Conservation (phyloP, 192 early-diverging fungal species). For the Podila epigama region DNA sequence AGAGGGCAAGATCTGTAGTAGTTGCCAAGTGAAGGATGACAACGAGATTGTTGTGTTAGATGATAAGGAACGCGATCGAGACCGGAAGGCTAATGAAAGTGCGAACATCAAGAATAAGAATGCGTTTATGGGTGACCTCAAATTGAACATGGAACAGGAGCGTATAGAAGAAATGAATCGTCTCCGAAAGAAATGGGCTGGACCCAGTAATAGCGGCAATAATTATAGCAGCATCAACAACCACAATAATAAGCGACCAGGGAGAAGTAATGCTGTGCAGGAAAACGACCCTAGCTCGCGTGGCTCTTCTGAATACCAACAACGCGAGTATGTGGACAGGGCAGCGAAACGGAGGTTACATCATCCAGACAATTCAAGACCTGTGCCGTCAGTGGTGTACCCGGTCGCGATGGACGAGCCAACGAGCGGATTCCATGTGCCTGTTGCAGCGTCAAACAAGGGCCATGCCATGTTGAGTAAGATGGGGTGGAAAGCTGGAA, state of each 20-base stretch:
- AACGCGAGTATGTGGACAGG: conserved; percentile 26
- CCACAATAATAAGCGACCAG: not conserved
- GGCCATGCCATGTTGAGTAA: conserved; percentile 64
- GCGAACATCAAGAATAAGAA: not conserved
- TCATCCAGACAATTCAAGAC: conserved; percentile 28
- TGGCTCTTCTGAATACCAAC: not conserved
- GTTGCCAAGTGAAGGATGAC: conserved; percentile 60
- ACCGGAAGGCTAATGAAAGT: too few relatives aligned
- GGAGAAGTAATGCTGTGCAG: not conserved
- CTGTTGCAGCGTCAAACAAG: conserved; percentile 50
- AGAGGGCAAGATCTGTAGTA: conserved; percentile 63
- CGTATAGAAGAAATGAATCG: conserved; percentile 45
- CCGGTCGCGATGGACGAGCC: not conserved
- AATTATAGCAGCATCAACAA: too few relatives aligned
- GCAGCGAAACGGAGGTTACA: conserved; percentile 31
- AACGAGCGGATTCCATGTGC: conserved; percentile 34
- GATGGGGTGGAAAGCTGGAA: conserved; percentile 72
- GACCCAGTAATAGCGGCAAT: conserved; percentile 20
- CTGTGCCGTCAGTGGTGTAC: not conserved
- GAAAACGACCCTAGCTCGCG: not conserved
- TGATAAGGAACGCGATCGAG: conserved; percentile 20
- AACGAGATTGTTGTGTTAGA: conserved; percentile 60
- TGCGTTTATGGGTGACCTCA: conserved; percentile 7
- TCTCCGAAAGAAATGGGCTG: conserved; percentile 46
- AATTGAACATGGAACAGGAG: conserved; percentile 23